These are phyloP conservation scores for Phaeotremella skinneri DNA, from an alignment of 768 basidiomycete genomes.

Conservation along the genomic window DNA sequence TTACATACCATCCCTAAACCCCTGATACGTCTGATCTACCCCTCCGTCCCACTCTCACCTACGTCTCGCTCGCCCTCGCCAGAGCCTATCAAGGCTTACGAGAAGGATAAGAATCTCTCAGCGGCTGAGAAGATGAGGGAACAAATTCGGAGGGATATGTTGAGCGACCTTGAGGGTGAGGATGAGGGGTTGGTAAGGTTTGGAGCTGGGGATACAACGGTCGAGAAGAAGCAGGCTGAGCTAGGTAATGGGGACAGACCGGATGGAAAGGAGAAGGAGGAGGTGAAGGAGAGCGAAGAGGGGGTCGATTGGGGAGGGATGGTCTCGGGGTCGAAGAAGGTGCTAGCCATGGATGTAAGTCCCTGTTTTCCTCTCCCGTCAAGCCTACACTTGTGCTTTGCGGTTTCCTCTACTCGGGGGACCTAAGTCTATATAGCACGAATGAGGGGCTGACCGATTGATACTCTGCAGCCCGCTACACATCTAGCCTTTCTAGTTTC, in stretches of 20 bases:
- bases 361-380: background rate
- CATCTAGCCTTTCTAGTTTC: constrained; percentile 43
- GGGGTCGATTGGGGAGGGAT: constrained; percentile 36
- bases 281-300: constrained; percentile 8
- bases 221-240: background rate
- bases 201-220: constrained; percentile 4
- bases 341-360: constrained; percentile 49
- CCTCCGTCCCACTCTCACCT: constrained; percentile 32
- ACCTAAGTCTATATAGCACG: background rate
- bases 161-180: constrained; percentile 19
- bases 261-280: constrained; percentile 1
- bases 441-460: background rate
- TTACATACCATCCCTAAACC: constrained; percentile 40
- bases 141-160: constrained; percentile 45
- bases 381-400: background rate
- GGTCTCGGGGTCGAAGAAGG: constrained; percentile 42
- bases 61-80: constrained; percentile 18
- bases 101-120: constrained; percentile 23
- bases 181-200: constrained; percentile 18
- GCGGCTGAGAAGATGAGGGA: constrained; percentile 46
- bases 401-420: background rate
- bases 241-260: constrained; percentile 1
- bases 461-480: constrained; percentile 29
- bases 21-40: constrained; percentile 40
- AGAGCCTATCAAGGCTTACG: constrained; percentile 10